Evolutionary conservation across 768 basidiomycete genomes (phyloP), one percentile per base, ranked within the genome.

Genomic region (Calocybe indica): DNA sequence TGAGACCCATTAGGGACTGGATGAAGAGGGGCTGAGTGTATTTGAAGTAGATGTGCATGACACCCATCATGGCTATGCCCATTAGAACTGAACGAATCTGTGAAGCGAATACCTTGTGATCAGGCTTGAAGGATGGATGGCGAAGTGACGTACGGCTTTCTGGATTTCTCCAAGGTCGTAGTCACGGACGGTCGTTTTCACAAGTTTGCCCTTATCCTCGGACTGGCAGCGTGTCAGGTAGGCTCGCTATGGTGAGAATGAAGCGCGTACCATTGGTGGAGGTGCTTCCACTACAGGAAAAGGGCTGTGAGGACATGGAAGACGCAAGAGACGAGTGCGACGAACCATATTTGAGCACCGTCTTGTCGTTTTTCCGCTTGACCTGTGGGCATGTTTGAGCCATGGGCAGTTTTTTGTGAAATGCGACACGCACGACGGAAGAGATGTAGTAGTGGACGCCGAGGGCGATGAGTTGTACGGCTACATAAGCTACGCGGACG

Each of bases 11-110:
- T 55, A 99, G 78, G 10, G 80, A 80, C 65, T 97, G 95, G 55
- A 97, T 87, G 70, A 97, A 95, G 55, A 98, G 80, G 6, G 95
- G 95, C 62, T 95, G 94, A 6, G 92, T 94, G 78, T 89, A 97
- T 63, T 88, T 83, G 71, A 98, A 73, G 79, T 97, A 98, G 45
- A 88, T 52, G 71, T 99, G 95, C 73, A 97, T 82, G 75, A 93
- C 85, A 50, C 60, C 76, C 88, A 94, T 93, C 85, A 92, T 91
- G 43, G 82, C 86, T 58, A 92, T 65, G 53, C 86, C 85, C 66
- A 82, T 78, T 66, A 76, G 88, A 7, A 72, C 78, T 12, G 74
- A 70, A 35, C 81, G 82, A 50, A 88, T 74, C 83, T 85, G 46
- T 22, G 22, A 22, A 22, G 22, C 22, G 22, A 22, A 22, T 22